A percentile compares a stretch with the other conserved stretches of the same genome.
Evolutionary conservation across 73 alveolate genomes (phyloP).

Genomic region (Chromera velia): DNA sequence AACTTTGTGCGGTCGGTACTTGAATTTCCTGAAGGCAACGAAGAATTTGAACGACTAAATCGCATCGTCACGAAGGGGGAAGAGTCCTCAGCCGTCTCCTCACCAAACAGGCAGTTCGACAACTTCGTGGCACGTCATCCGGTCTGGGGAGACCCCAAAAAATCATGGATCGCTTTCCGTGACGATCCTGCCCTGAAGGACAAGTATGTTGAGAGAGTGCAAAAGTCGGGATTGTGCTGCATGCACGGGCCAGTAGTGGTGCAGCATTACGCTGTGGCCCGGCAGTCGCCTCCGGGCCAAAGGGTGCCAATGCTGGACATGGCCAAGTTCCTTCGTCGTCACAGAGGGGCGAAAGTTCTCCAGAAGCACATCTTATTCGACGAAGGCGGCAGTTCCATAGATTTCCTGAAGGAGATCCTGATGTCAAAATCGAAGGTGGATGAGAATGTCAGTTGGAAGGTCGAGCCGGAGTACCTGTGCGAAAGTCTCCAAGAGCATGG

Average conservation of each 20-base stretch:
- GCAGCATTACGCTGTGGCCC: not conserved
- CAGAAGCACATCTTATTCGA: not conserved
- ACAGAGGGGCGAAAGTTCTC: not conserved
- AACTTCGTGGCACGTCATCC: not conserved
- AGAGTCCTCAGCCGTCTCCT: not conserved
- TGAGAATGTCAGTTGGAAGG: not conserved
- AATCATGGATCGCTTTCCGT: not conserved
- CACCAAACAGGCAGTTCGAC: not conserved
- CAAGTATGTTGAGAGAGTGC: constrained; percentile 1
- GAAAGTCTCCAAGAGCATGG: not conserved
- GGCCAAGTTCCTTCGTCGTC: not conserved
- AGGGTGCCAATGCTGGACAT: not conserved
- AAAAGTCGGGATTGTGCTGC: constrained; percentile 3
- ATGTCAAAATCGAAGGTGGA: not conserved
- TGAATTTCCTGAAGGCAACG: not conserved
- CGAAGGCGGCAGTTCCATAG: not conserved
- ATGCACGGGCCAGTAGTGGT: constrained; percentile 5
- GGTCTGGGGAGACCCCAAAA: not conserved
- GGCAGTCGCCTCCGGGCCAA: not conserved
- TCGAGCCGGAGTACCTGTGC: not conserved
- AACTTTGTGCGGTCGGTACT: not conserved
- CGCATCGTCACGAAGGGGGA: constrained; percentile 1
- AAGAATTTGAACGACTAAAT: not conserved
- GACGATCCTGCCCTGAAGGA: not conserved
- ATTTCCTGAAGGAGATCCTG: not conserved